phyloP scores from a whole-genome alignment of 805 yeast species.

The Candida ortonii region DNA sequence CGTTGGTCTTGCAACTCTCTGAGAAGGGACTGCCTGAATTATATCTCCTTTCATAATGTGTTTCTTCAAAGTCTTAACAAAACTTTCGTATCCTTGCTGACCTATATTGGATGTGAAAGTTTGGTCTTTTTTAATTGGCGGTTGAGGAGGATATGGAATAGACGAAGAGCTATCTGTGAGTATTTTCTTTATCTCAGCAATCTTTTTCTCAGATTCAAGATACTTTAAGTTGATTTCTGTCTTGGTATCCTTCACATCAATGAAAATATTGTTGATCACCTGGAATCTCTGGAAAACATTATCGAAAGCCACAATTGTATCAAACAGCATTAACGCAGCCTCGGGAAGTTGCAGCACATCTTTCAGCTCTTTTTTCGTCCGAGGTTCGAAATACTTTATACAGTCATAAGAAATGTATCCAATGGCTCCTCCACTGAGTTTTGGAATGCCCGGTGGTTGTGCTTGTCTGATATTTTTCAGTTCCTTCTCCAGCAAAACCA shows the following conservation, averaged over 20 bases:
- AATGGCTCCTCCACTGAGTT: constrained; percentile 90
- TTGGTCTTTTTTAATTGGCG: constrained; percentile 63
- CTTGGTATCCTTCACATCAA: constrained; percentile 34
- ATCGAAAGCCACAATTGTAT: constrained; percentile 87
- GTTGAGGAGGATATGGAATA: constrained; percentile 69
- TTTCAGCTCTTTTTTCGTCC: constrained; percentile 67
- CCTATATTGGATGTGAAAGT: constrained; percentile 86
- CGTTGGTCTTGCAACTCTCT: constrained; percentile 93
- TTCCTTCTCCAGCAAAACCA: constrained; percentile 70
- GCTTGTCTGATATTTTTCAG: constrained; percentile 64
- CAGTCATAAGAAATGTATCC: constrained; percentile 97
- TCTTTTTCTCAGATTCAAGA: constrained; percentile 52
- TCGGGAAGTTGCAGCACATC: constrained; percentile 88
- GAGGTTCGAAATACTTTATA: constrained; percentile 94
- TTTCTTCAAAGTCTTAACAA: constrained; percentile 68
- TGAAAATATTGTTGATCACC: constrained; percentile 74
- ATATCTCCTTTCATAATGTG: constrained; percentile 91
- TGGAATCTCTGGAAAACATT: constrained; percentile 93
- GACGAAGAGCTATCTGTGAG: constrained; percentile 44
- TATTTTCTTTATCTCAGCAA: constrained; percentile 50
- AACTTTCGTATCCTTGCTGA: constrained; percentile 85
- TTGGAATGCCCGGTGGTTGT: constrained; percentile 77
- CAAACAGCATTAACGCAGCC: constrained; percentile 87
- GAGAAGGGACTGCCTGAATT: constrained; percentile 98
- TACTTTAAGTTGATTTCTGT: constrained; percentile 44